Base-by-base conservation (phyloP, 306 rosid genomes). In the Echinosophora koreensis region DNA sequence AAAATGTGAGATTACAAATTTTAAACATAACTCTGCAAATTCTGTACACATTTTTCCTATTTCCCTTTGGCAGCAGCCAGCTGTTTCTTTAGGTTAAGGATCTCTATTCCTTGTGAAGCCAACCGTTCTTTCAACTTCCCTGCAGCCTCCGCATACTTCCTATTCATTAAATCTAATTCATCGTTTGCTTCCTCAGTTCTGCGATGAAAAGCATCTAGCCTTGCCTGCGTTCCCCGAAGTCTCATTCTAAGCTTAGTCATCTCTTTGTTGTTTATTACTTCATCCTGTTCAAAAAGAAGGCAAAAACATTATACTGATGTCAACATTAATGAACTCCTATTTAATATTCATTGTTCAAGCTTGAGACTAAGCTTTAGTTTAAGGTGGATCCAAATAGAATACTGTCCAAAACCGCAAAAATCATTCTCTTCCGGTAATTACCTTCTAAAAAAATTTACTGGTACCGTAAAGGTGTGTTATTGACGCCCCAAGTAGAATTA, bases 171-270 rank as follows among this genome's bases (percentile, higher is more conserved):
- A 50, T 71, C 79, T 3, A 82, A 83, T 69, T 95, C 96, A 35
- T 84, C 83, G 1, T 80, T 28, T 42, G 79, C 80, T 76, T 89
- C 92, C 70, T 72, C 84, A 57, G 84, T 89, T 84, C 92, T 84
- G 16, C n/a, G 22, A 16, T 87, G 89, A 55, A 81, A 78, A 27
- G 97, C 89, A 39, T 90, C 96, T 27, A 84, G 70, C 85, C 83
- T 88, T 27, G 90, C 91, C 38, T 86, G 97, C 16, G 93, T 88
- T 81, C 97, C 91, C 8, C 81, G 84, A 2, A 92, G 87, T 80
- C 95, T 84, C 91, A 88, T 88, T 77, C 87, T 84, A 9, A 83
- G 82, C 73, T 89, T 90, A 6, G 92, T 67, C 72, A 52, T 81
- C 51, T 81, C 86, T 54, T 76, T 90, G 74, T 71, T 71, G 61